Conservation (phyloP, 192 early-diverging fungal species). For the Linnemannia hyalina region DNA sequence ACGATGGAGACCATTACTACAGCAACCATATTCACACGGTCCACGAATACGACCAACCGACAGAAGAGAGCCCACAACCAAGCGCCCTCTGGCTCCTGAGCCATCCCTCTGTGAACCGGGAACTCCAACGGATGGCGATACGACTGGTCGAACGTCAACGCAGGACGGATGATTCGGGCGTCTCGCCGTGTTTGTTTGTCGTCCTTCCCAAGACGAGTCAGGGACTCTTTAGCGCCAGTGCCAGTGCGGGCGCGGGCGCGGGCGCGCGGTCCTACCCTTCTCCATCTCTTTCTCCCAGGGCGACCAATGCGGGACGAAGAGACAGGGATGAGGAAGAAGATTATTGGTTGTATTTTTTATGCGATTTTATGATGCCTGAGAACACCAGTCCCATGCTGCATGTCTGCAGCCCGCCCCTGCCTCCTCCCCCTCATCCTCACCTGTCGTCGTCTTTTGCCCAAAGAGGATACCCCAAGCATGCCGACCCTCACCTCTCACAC, state of each 20-base stretch:
- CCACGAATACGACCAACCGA: not conserved
- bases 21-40: not conserved
- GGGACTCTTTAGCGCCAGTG: not conserved
- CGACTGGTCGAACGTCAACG: not conserved
- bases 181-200: constrained; percentile 30
- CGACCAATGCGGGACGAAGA: not conserved
- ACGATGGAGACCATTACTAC: not conserved
- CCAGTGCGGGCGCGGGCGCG: not conserved
- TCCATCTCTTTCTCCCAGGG: too few relatives aligned
- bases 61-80: not conserved
- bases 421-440: not conserved
- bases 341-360: constrained; percentile 35
- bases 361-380: constrained; percentile 26
- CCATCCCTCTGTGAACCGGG: not conserved
- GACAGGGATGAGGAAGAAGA: not conserved
- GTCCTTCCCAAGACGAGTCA: constrained; percentile 18
- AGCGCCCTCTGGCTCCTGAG: constrained; percentile 1
- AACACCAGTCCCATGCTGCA: not conserved
- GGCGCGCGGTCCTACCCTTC: not conserved
- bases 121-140: not conserved
- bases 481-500: not conserved
- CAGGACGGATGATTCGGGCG: not conserved
- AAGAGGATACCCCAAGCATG: not conserved
- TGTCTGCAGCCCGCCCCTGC: constrained; percentile 13
- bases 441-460: not conserved